Percentiles rank a stretch among this genome's conserved stretches.
phyloP scores from a whole-genome alignment of 2,329 filamentous ascomycete species.

The Hymenoscyphus fructigenus region DNA sequence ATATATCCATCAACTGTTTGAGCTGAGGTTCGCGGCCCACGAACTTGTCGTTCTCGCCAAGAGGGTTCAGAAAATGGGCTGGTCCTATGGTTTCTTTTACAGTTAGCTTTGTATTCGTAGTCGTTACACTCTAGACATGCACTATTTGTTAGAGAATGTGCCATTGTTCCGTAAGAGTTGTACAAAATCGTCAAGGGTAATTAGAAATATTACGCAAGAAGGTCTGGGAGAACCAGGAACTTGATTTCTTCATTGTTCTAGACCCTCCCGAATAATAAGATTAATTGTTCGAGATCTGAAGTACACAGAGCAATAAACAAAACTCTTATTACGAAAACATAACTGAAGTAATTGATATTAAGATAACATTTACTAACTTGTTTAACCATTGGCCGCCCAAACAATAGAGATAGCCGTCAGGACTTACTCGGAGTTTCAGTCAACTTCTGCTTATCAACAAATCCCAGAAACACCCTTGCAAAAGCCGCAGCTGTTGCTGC shows the following conservation, averaged over 20 bases:
- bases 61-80: not conserved
- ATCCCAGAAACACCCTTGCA: slow-evolving; percentile 14
- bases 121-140: not conserved
- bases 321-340: no score
- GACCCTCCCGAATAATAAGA: no score
- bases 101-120: not conserved
- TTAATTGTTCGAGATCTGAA: no score
- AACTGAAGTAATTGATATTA: not conserved
- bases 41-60: not conserved
- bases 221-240: no score
- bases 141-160: not conserved
- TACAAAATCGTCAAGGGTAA: no score
- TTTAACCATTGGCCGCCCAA: not conserved
- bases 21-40: not conserved
- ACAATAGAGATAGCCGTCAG: not conserved
- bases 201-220: no score
- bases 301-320: no score
- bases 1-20: not conserved
- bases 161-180: not conserved
- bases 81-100: no score
- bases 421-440: slow-evolving; percentile 8
- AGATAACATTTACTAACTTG: not conserved
- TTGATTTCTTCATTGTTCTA: no score
- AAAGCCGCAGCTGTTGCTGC: slow-evolving; percentile 18
- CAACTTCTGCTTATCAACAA: not conserved